A percentile compares a stretch with the other conserved stretches of the same genome.
These are phyloP conservation scores for Ceratonia siliqua DNA, from an alignment of 306 rosid genomes.

Conservation along the genomic window DNA sequence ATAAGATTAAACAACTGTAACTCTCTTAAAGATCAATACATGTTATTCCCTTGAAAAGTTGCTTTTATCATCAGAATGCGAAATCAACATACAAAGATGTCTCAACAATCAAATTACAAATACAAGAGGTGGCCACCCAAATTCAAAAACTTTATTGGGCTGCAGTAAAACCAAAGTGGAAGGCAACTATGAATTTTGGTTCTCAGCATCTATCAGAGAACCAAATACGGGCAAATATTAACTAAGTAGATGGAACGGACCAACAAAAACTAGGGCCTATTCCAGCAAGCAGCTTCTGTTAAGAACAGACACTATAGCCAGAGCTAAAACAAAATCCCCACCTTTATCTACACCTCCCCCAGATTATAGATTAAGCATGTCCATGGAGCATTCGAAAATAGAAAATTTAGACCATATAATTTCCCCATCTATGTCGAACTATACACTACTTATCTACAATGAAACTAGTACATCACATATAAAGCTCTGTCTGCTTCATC, in stretches of 20 bases:
- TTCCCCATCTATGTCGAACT: slow-evolving; percentile 27
- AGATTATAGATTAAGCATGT: slow-evolving; percentile 16
- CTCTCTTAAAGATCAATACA: neutral
- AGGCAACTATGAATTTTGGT: neutral
- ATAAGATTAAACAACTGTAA: neutral
- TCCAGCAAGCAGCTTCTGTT: slow-evolving; percentile 48
- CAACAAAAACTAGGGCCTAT: slow-evolving; percentile 40
- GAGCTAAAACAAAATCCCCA: slow-evolving; percentile 33
- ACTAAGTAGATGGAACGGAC: slow-evolving; percentile 40
- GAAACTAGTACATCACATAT: slow-evolving; percentile 14
- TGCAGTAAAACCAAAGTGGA: slow-evolving; percentile 10
- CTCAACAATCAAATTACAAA: neutral
- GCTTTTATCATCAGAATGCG: neutral
- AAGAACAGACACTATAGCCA: slow-evolving; percentile 36
- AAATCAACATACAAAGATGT: neutral
- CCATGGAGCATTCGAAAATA: slow-evolving; percentile 34
- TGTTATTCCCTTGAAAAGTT: neutral
- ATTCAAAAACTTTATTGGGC: slow-evolving; percentile 26
- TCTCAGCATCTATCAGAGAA: slow-evolving; percentile 14
- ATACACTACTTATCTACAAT: slow-evolving; percentile 43
- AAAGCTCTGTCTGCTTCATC: slow-evolving; percentile 31
- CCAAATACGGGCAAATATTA: neutral
- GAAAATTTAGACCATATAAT: slow-evolving; percentile 18
- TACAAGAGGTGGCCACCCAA: slow-evolving; percentile 27
- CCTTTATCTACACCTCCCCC: slow-evolving; percentile 37